Base-by-base conservation (phyloP, 2,329 filamentous ascomycete genomes). In the Bipolaris zeicola region DNA sequence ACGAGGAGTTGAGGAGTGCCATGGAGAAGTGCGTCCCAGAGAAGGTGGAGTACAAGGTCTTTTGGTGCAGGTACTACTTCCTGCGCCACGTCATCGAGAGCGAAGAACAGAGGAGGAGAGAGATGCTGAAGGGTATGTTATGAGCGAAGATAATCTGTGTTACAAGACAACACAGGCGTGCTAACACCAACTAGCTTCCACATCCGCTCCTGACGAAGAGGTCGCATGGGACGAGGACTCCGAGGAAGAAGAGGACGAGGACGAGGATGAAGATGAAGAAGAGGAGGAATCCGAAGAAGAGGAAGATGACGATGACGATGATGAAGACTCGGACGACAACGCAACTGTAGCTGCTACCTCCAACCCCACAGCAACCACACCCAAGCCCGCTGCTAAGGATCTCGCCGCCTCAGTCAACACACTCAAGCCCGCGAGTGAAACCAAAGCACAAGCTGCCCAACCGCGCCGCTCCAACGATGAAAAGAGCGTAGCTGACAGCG, bases 11-110 rank as follows among this genome's bases (percentile, higher is more conserved):
- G 67, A 83, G 93, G 66, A 78, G 83, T 24, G 92, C 92, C 0
- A 98, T 99, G 94, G 95, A 97, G 83, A 92, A 89, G 79, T 80
- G 96, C 52, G 95, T 99, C n/a, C 95, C 95, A 1, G 92, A 93
- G 76, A 85, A 87, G 66, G 91, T 97, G n/a, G 85, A 93, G 33
- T 99, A 99, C 70, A 84, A 82, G 50, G 85, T 89, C 50, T 99
- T 99, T 75, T 99, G 95, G 94, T 89, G 85, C 73, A 85, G 95
- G 53, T 99, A 99, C 78, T 98, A 98, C 76, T 99, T 96, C 80
- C 79, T 98, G 61, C 85, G 94, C 69, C 89, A 96, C 70, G 91
- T 95, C 14, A 90, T 99, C 61, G 94, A 98, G 80, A 93, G 90
- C 24, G 93, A 96, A 55, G 95, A 99, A 79, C 88, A 89, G 69